A percentile compares a stretch with the other conserved stretches of the same genome.
Evolutionary conservation across 2,329 filamentous ascomycete species (phyloP).

Genomic region (Ophiostoma sp.): DNA sequence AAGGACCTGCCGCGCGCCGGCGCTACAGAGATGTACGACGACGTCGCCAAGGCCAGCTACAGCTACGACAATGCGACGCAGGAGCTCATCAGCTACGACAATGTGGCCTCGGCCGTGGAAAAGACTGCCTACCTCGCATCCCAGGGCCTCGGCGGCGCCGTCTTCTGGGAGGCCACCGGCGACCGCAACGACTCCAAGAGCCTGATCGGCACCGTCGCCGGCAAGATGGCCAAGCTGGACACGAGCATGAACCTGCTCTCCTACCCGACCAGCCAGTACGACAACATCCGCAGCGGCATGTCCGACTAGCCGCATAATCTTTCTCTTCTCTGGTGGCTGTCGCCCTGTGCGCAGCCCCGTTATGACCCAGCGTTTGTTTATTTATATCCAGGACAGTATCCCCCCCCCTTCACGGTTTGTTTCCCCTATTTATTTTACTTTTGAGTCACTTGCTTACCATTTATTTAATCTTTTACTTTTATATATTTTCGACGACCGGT

Average conservation of each 20-base stretch:
- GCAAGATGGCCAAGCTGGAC: conserved; percentile 49
- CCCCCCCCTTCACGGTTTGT: background rate
- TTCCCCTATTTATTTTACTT: background rate
- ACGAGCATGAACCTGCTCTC: conserved; percentile 46
- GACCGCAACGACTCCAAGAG: conserved; percentile 56
- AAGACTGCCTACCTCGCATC: conserved; percentile 63
- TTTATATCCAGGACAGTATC: background rate
- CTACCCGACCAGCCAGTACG: conserved; percentile 54
- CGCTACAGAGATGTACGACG: conserved; percentile 54
- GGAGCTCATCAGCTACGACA: conserved; percentile 70
- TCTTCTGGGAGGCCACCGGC: conserved; percentile 80
- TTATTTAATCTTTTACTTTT: background rate
- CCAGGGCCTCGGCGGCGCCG: conserved; percentile 63
- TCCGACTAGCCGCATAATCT: background rate
- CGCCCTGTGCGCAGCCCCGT: background rate
- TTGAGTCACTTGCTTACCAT: conserved; percentile 5
- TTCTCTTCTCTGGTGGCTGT: background rate
- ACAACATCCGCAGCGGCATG: conserved; percentile 43
- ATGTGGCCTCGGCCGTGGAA: conserved; percentile 49
- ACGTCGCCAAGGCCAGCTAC: conserved; percentile 59
- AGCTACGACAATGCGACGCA: conserved; percentile 58
- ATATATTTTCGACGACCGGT: background rate
- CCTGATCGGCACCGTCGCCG: conserved; percentile 51
- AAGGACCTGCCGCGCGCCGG: conserved; percentile 64
- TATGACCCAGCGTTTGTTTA: background rate